These are phyloP conservation scores for Cadophora sp. DNA, from an alignment of 2,329 filamentous ascomycete species.

Conservation along the genomic window DNA sequence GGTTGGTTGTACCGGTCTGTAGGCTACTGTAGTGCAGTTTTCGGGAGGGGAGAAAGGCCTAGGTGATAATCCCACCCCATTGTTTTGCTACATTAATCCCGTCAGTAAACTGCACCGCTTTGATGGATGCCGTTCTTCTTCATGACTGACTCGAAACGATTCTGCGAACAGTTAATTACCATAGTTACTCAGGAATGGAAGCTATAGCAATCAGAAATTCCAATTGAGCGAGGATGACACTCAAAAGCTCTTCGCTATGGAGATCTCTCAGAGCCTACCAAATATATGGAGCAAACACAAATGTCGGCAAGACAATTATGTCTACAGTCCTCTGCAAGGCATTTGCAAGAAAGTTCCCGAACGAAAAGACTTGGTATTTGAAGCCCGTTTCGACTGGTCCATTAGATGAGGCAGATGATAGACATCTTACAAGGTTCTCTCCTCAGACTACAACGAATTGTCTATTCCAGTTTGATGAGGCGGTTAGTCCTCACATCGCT, in stretches of 20 bases:
- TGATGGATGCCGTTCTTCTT: too few relatives aligned
- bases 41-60: not conserved
- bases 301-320: constrained; percentile 85
- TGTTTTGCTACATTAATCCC: not conserved
- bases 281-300: constrained; percentile 83
- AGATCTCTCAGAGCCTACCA: constrained; percentile 73
- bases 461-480: constrained; percentile 74
- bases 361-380: constrained; percentile 66
- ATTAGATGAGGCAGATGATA: constrained; percentile 71
- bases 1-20: not conserved
- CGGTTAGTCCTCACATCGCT: constrained; percentile 81
- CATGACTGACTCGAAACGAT: not conserved
- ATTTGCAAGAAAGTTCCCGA: constrained; percentile 53
- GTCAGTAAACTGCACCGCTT: too few relatives aligned
- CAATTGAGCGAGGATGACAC: constrained; percentile 17
- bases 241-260: constrained; percentile 30
- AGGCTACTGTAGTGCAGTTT: not conserved
- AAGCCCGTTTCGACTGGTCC: constrained; percentile 86
- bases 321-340: constrained; percentile 75
- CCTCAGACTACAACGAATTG: constrained; percentile 61
- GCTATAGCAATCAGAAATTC: not conserved
- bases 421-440: constrained; percentile 64
- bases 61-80: not conserved
- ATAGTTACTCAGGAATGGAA: not conserved
- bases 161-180: not conserved